Evolutionary conservation across 345 rosid species (phyloP).

Genomic region (Raphanus raphanistrum): DNA sequence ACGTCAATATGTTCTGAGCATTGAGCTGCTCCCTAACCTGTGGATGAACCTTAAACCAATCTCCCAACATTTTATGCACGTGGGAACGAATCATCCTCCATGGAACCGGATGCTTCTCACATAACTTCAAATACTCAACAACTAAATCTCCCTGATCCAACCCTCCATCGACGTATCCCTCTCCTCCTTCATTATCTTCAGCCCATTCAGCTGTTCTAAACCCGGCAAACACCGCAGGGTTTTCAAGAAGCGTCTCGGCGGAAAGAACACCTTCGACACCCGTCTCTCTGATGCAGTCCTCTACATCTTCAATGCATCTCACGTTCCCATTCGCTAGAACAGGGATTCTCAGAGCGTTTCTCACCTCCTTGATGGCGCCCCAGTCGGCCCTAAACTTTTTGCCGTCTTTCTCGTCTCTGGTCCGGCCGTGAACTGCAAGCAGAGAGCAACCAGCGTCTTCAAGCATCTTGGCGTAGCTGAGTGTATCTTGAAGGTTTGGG

Average conservation of each 20-base stretch:
- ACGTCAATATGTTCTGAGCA: constrained; percentile 64
- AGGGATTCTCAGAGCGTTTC: constrained; percentile 63
- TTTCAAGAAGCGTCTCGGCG: constrained; percentile 92
- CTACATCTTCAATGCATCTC: constrained; percentile 77
- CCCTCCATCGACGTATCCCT: constrained; percentile 46
- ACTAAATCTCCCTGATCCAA: constrained; percentile 75
- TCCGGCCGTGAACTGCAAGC: constrained; percentile 89
- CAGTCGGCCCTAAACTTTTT: constrained; percentile 81
- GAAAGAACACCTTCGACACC: constrained; percentile 93
- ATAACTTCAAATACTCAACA: constrained; percentile 76
- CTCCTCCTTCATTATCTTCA: constrained; percentile 44
- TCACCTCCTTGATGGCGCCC: constrained; percentile 85
- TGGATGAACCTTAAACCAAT: constrained; percentile 82
- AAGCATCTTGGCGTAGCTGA: constrained; percentile 81
- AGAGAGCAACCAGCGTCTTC: constrained; percentile 96
- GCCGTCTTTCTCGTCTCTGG: constrained; percentile 84
- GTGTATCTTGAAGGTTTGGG: constrained; percentile 70
- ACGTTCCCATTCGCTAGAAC: constrained; percentile 95
- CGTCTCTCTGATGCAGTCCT: constrained; percentile 63
- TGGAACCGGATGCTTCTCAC: constrained; percentile 87
- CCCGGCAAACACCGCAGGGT: constrained; percentile 90
- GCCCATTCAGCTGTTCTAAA: constrained; percentile 71
- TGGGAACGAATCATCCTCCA: constrained; percentile 95
- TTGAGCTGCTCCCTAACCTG: constrained; percentile 76
- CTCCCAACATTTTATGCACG: constrained; percentile 84